These are phyloP conservation scores for Trichophyton schoenleinii DNA, from an alignment of 2,329 filamentous ascomycete genomes.

Conservation along the genomic window DNA sequence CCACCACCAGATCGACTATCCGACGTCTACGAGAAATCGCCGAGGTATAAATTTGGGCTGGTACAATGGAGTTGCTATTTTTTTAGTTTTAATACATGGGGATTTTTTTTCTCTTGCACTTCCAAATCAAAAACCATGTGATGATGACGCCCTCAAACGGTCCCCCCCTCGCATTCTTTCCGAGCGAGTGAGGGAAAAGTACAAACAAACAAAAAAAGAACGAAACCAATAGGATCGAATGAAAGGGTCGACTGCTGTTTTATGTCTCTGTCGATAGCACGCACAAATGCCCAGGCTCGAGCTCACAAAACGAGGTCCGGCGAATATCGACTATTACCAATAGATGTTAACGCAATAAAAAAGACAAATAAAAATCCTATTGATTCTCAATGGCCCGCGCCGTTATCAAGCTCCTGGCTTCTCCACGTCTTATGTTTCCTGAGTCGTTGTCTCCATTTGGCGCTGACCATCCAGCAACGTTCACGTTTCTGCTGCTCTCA, in stretches of 20 bases:
- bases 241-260: not conserved
- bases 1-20: conserved; percentile 90
- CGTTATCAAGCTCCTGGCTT: not conserved
- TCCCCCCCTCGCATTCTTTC: not conserved
- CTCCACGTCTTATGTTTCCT: not conserved
- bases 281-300: not conserved
- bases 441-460: not conserved
- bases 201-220: not conserved
- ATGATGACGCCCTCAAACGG: not conserved
- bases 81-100: conserved; percentile 10
- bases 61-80: conserved; percentile 11
- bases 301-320: not conserved
- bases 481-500: not conserved
- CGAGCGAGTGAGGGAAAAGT: not conserved
- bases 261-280: conserved; percentile 1
- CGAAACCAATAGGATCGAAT: not conserved
- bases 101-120: conserved; percentile 4
- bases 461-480: not conserved
- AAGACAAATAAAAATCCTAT: conserved; percentile 5
- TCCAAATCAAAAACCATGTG: conserved; percentile 1
- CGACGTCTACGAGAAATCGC: conserved; percentile 94
- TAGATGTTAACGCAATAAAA: conserved; percentile 4
- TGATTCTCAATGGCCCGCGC: not conserved
- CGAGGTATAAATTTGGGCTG: conserved; percentile 57
- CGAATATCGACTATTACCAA: conserved; percentile 2